Evolutionary conservation across 768 basidiomycete genomes (phyloP).

Genomic region (Amylocystis lapponica): DNA sequence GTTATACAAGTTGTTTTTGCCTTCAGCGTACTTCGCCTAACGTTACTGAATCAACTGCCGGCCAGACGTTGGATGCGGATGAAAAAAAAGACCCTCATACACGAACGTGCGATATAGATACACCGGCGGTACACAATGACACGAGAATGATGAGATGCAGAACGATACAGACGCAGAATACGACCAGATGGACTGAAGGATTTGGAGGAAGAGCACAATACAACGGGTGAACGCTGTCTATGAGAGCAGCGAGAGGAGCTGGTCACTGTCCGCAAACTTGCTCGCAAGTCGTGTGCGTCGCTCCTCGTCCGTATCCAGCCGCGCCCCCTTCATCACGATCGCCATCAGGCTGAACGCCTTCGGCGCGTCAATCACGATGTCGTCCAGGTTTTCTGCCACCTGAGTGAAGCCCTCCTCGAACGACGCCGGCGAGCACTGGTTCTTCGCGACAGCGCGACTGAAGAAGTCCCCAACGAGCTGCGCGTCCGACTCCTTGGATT

Average conservation of each 20-base stretch:
- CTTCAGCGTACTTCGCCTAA: too few species aligned
- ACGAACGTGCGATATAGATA: too few species aligned
- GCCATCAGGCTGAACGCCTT: conserved; percentile 76
- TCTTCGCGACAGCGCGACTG: conserved; percentile 51
- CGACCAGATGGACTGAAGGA: too few species aligned
- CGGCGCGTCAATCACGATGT: conserved; percentile 87
- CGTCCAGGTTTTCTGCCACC: conserved; percentile 75
- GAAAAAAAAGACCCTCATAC: too few species aligned
- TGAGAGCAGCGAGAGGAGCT: conserved; percentile 37
- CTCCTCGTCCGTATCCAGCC: conserved; percentile 52
- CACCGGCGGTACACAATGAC: too few species aligned
- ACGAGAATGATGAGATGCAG: too few species aligned
- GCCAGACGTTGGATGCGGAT: too few species aligned
- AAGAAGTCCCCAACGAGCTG: conserved; percentile 76
- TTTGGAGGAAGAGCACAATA: too few species aligned
- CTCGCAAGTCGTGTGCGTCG: conserved; percentile 48
- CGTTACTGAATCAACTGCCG: too few species aligned
- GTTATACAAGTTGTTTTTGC: too few species aligned
- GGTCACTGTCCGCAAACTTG: conserved; percentile 57
- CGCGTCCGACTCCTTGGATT: conserved; percentile 78
- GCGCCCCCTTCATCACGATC: conserved; percentile 65
- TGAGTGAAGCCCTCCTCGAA: conserved; percentile 74
- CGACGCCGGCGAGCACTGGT: conserved; percentile 47
- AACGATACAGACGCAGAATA: too few species aligned
- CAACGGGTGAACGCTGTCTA: too few species aligned